Conservation (phyloP, 2,329 filamentous ascomycete species). For the Rutstroemia sp. region DNA sequence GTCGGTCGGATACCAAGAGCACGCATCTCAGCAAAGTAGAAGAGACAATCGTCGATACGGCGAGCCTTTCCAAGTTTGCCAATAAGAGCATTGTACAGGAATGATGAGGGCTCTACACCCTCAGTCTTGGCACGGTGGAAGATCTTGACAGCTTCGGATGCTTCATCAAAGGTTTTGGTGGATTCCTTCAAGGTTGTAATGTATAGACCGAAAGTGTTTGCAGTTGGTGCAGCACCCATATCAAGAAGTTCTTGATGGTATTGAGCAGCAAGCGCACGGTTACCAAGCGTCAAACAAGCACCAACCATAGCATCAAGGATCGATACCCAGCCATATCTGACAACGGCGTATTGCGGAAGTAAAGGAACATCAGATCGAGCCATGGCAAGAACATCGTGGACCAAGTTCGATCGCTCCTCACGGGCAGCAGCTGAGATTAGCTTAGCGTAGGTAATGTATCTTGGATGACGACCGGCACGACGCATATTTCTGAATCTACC, state of each 20-base stretch:
- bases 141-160: constrained; percentile 93
- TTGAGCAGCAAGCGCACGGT: constrained; percentile 72
- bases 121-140: constrained; percentile 91
- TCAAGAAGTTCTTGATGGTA: constrained; percentile 88
- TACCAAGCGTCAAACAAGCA: constrained; percentile 75
- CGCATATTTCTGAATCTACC: constrained; percentile 87
- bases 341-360: constrained; percentile 73
- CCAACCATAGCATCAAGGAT: constrained; percentile 97
- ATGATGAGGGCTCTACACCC: constrained; percentile 91
- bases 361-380: constrained; percentile 84
- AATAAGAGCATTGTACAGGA: constrained; percentile 96
- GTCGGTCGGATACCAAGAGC: constrained; percentile 87
- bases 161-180: constrained; percentile 95
- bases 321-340: constrained; percentile 92
- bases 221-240: constrained; percentile 85
- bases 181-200: constrained; percentile 99
- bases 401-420: constrained; percentile 71
- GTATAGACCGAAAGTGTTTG: constrained; percentile 96
- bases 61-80: constrained; percentile 97
- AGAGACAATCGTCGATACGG: constrained; percentile 94
- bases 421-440: constrained; percentile 85
- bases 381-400: constrained; percentile 82
- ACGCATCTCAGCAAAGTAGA: constrained; percentile 98
- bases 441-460: constrained; percentile 96
- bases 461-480: constrained; percentile 79